A percentile compares a stretch with the other conserved stretches of the same genome.
Evolutionary conservation across 768 basidiomycete genomes (phyloP).

Genomic region (Tylopilus rubrobrunneus): DNA sequence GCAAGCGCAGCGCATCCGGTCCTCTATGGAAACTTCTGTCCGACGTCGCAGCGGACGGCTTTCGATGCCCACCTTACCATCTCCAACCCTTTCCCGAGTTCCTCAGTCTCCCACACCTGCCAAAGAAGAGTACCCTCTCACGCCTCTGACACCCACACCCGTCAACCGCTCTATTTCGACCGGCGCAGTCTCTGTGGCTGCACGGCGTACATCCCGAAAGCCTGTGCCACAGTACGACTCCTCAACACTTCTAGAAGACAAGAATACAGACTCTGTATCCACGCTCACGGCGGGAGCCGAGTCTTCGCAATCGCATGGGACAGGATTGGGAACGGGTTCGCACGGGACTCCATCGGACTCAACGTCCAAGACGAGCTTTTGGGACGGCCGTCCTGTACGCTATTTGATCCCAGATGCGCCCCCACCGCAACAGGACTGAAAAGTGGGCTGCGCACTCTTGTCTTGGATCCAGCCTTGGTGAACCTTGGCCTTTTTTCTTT

Average conservation of each 20-base stretch:
- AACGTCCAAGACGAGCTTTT: constrained; percentile 43
- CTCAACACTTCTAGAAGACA: constrained; percentile 22
- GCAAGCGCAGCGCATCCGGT: constrained; percentile 31
- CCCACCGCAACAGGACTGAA: constrained; percentile 27
- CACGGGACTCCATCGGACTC: constrained; percentile 21
- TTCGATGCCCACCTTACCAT: constrained; percentile 27
- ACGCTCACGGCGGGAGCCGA: constrained; percentile 19
- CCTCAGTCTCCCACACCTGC: constrained; percentile 14
- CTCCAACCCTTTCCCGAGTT: constrained; percentile 12
- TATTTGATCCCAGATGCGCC: constrained; percentile 63
- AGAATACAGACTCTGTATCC: constrained; percentile 21
- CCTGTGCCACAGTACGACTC: constrained; percentile 54
- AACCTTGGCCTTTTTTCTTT: neutral
- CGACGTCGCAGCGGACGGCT: constrained; percentile 27
- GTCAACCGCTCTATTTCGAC: constrained; percentile 29
- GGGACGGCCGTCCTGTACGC: constrained; percentile 45
- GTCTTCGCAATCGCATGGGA: constrained; percentile 29
- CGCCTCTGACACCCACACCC: constrained; percentile 18
- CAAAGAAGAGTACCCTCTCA: constrained; percentile 31
- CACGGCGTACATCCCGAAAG: constrained; percentile 43
- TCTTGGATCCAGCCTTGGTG: neutral
- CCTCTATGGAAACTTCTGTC: constrained; percentile 28
- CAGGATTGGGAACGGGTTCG: constrained; percentile 10
- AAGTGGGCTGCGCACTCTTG: constrained; percentile 1
- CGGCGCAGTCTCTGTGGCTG: constrained; percentile 17